Percentiles rank a stretch among this genome's conserved stretches.
These are phyloP conservation scores for Melanopsichium pennsylvanicum DNA, from an alignment of 1,284 basidiomycete species.

Conservation along the genomic window DNA sequence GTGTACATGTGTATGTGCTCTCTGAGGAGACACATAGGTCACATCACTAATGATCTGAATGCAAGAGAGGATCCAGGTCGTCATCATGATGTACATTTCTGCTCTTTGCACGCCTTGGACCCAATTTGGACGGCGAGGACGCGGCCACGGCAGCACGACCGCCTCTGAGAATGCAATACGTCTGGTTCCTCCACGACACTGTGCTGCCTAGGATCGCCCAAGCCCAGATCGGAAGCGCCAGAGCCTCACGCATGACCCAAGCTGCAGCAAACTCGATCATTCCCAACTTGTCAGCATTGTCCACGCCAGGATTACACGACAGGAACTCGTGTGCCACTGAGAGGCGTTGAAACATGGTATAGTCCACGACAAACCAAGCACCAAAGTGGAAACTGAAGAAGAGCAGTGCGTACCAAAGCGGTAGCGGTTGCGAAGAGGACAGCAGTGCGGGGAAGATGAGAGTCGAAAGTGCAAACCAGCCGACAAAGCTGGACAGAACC, in stretches of 20 bases:
- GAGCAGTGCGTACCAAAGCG: conserved; percentile 4
- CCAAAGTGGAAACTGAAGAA: conserved; percentile 38
- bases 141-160: conserved; percentile 37
- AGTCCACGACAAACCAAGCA: conserved; percentile 37
- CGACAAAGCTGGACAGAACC: conserved; percentile 56
- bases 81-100: background rate
- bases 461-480: conserved; percentile 41
- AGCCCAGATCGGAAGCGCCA: conserved; percentile 63
- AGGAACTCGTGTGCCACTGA: conserved; percentile 32
- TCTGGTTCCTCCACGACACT: conserved; percentile 43
- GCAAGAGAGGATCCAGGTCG: conserved; percentile 25
- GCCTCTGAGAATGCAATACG: conserved; percentile 33
- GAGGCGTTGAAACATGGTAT: conserved; percentile 25
- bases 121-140: background rate
- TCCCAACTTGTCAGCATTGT: conserved; percentile 18
- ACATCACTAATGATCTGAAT: conserved; percentile 1
- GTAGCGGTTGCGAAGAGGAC: background rate
- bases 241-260: conserved; percentile 56
- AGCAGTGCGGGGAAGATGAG: conserved; percentile 16
- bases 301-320: conserved; percentile 27
- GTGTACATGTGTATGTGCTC: background rate
- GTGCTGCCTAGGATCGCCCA: conserved; percentile 60
- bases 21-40: background rate
- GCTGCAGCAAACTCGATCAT: conserved; percentile 34
- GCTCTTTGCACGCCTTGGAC: conserved; percentile 6